A percentile compares a stretch with the other conserved stretches of the same genome.
Evolutionary conservation across 306 rosid genomes (phyloP).

Genomic region (Elaeagnus macrophylla): DNA sequence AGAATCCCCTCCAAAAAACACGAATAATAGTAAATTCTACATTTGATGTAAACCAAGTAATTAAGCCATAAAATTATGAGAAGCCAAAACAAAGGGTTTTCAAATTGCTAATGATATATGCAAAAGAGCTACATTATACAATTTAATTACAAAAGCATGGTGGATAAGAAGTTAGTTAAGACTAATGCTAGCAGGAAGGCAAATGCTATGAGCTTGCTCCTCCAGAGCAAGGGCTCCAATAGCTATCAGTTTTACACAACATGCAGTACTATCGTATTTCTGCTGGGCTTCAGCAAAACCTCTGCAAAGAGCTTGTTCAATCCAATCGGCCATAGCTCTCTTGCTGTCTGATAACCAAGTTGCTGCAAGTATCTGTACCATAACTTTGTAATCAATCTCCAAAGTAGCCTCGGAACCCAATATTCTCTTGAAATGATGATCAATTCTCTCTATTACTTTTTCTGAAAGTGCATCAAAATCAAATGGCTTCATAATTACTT

Average conservation of each 20-base stretch:
- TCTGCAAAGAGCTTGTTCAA: conserved; percentile 49
- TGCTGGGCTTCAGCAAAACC: conserved; percentile 45
- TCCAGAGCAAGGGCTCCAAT: conserved; percentile 35
- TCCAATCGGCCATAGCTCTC: conserved; percentile 54
- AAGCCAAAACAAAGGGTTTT: conserved; percentile 23
- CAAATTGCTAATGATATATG: conserved; percentile 19
- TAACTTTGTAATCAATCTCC: conserved; percentile 58
- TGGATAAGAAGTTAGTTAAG: conserved; percentile 37
- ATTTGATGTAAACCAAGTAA: too few species aligned
- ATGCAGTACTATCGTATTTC: conserved; percentile 26
- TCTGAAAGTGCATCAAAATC: conserved; percentile 57
- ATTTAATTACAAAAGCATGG: conserved; percentile 45
- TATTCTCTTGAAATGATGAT: conserved; percentile 28
- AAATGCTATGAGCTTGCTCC: conserved; percentile 43
- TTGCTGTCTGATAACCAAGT: conserved; percentile 61
- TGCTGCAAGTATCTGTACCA: conserved; percentile 80
- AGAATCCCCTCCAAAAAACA: too few species aligned
- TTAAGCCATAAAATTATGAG: too few species aligned
- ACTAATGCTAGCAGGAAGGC: conserved; percentile 72
- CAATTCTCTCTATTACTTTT: conserved; percentile 40
- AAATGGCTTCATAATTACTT: conserved; percentile 53
- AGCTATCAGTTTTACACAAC: conserved; percentile 36
- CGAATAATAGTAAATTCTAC: too few species aligned
- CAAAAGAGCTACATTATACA: conserved; percentile 53
- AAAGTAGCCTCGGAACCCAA: conserved; percentile 35